These are phyloP conservation scores for Teratosphaeria destructans DNA, from an alignment of 2,329 filamentous ascomycete genomes.

Conservation along the genomic window DNA sequence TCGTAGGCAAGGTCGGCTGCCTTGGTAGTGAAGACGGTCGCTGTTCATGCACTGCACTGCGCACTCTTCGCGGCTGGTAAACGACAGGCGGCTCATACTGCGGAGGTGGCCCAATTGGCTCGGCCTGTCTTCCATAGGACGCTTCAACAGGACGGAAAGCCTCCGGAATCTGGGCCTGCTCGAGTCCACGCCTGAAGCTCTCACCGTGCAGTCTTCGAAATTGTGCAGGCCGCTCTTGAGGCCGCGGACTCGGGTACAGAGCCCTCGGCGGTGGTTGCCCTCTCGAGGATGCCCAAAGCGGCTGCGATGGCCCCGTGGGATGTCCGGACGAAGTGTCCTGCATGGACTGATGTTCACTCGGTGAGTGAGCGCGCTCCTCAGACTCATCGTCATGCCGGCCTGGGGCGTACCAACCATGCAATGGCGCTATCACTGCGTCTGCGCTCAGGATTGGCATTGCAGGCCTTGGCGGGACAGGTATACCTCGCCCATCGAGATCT, in stretches of 20 bases:
- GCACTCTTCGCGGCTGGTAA: not conserved
- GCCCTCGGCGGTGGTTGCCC: not conserved
- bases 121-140: slow-evolving; percentile 9
- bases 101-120: slow-evolving; percentile 12
- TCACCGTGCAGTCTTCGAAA: slow-evolving; percentile 14
- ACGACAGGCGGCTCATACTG: not conserved
- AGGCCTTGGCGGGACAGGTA: not conserved
- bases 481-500: not conserved
- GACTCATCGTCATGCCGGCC: not conserved
- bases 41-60: not conserved
- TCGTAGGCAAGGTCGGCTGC: slow-evolving; percentile 5
- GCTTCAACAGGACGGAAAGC: slow-evolving; percentile 15
- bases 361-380: not conserved
- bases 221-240: not conserved
- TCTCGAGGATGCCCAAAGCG: not conserved
- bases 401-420: slow-evolving; percentile 17
- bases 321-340: not conserved
- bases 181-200: slow-evolving; percentile 5
- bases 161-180: slow-evolving; percentile 11
- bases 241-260: not conserved
- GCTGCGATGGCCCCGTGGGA: not conserved
- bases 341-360: not conserved
- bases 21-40: not conserved
- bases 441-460: not conserved
- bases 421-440: slow-evolving; percentile 4